Percentiles rank a stretch among this genome's conserved stretches.
Evolutionary conservation across 345 rosid genomes (phyloP).

Genomic region (Eucalyptus sp.): DNA sequence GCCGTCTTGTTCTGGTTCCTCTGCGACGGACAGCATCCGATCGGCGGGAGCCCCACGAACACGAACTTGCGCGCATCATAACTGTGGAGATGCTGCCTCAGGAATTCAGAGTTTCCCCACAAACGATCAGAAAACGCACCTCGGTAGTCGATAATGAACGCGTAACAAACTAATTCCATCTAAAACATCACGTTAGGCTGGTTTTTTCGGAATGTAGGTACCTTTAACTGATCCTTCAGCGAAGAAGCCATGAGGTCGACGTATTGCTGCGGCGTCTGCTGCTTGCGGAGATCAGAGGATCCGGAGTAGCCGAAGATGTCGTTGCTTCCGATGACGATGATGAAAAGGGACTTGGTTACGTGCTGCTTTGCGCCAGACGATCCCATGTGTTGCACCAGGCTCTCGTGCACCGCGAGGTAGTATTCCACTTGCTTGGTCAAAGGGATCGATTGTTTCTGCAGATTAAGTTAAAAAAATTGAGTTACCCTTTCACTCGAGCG

Average conservation of each 20-base stretch:
- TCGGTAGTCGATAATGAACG: not conserved
- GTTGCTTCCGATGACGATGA: slow-evolving; percentile 5
- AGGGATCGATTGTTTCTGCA: slow-evolving; percentile 6
- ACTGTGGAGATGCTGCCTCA: slow-evolving; percentile 24
- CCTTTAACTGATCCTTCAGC: slow-evolving; percentile 1
- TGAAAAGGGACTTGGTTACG: not conserved
- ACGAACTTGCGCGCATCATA: slow-evolving; percentile 42
- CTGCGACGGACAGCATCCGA: slow-evolving; percentile 49
- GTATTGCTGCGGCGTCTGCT: not conserved
- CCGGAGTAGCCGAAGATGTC: slow-evolving; percentile 5
- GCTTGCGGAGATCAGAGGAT: not conserved
- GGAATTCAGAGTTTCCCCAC: not conserved
- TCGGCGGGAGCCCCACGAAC: slow-evolving; percentile 24
- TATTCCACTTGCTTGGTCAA: slow-evolving; percentile 8
- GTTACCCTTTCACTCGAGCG: not conserved
- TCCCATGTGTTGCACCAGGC: not conserved
- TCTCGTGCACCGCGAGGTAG: not conserved
- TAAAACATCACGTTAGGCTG: not conserved
- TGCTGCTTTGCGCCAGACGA: not conserved
- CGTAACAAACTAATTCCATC: not conserved
- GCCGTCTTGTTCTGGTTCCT: slow-evolving; percentile 23
- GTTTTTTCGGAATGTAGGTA: not conserved
- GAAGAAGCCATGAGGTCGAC: not conserved
- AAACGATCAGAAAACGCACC: not conserved
- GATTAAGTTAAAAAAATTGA: accelerated